These are phyloP conservation scores for Mucuna pruriens DNA, from an alignment of 306 rosid genomes.

Conservation along the genomic window DNA sequence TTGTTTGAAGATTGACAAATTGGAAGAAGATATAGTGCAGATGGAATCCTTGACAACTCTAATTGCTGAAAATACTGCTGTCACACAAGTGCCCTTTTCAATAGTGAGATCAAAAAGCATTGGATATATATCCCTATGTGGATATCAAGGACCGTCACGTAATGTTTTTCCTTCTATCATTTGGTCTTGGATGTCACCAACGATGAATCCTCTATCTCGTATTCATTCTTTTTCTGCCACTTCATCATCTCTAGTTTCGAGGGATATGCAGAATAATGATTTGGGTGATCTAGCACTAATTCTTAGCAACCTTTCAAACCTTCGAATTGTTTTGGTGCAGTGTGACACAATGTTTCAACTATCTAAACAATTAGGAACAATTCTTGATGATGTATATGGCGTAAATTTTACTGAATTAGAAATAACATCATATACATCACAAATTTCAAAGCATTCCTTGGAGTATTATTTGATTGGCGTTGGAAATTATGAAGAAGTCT, in stretches of 20 bases:
- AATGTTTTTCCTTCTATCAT: constrained; percentile 30
- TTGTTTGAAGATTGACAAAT: constrained; percentile 36
- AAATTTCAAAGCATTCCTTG: not conserved
- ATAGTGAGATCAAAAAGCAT: constrained; percentile 22
- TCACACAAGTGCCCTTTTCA: constrained; percentile 38
- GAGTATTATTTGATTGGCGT: constrained; percentile 4
- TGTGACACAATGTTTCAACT: not conserved
- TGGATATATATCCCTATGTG: constrained; percentile 34
- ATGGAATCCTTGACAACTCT: constrained; percentile 49
- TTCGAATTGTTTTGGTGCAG: not conserved
- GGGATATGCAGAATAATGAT: not conserved
- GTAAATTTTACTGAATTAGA: not conserved
- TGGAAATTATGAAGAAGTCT: not conserved
- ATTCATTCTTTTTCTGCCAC: not conserved
- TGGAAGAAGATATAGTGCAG: constrained; percentile 40
- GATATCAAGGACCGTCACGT: constrained; percentile 31
- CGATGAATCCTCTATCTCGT: not conserved
- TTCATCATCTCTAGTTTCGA: constrained; percentile 19
- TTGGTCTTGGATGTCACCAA: constrained; percentile 39
- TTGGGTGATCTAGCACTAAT: not conserved
- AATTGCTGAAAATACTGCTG: constrained; percentile 37
- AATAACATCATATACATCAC: not conserved
- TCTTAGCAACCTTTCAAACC: not conserved
- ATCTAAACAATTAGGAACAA: not conserved
- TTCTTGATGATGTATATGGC: not conserved